Evolutionary conservation across 768 basidiomycete genomes (phyloP).

Genomic region (Lactifluus volemus): DNA sequence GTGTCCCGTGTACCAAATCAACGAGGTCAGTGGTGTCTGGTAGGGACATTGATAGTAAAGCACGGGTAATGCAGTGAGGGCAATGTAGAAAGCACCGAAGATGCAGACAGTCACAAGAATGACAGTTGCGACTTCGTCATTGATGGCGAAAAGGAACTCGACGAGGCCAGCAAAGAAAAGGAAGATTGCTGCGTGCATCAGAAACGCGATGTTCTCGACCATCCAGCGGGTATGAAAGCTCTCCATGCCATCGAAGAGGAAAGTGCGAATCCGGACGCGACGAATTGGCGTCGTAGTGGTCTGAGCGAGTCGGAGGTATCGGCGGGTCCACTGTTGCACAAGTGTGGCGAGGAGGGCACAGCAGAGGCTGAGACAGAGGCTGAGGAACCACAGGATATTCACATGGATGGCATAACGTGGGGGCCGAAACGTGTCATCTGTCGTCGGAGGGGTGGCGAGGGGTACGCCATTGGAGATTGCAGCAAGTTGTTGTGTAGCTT

Average conservation of each 20-base stretch:
- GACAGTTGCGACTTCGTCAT: not conserved
- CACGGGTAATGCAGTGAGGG: not conserved
- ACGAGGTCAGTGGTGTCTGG: not conserved
- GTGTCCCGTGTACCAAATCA: not conserved
- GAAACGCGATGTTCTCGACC: not conserved
- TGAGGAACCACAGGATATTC: constrained; percentile 19
- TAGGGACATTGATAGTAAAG: not conserved
- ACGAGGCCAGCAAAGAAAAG: not conserved
- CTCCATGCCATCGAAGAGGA: not conserved
- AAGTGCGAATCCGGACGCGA: constrained; percentile 9
- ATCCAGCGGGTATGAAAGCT: not conserved
- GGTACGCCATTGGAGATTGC: constrained; percentile 3
- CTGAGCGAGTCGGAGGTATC: constrained; percentile 7
- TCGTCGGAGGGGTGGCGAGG: not conserved
- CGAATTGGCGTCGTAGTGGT: not conserved
- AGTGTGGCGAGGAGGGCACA: constrained; percentile 11
- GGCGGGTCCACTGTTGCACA: constrained; percentile 11
- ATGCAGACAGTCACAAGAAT: not conserved
- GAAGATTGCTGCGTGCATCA: not conserved
- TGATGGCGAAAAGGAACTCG: constrained; percentile 1
- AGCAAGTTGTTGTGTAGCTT: constrained; percentile 4
- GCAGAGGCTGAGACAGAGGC: constrained; percentile 7
- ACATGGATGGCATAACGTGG: not conserved
- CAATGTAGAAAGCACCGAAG: not conserved
- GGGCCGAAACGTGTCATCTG: not conserved